These are phyloP conservation scores for Thuja plicata DNA, from an alignment of 83 land plant genomes.

Conservation along the genomic window DNA sequence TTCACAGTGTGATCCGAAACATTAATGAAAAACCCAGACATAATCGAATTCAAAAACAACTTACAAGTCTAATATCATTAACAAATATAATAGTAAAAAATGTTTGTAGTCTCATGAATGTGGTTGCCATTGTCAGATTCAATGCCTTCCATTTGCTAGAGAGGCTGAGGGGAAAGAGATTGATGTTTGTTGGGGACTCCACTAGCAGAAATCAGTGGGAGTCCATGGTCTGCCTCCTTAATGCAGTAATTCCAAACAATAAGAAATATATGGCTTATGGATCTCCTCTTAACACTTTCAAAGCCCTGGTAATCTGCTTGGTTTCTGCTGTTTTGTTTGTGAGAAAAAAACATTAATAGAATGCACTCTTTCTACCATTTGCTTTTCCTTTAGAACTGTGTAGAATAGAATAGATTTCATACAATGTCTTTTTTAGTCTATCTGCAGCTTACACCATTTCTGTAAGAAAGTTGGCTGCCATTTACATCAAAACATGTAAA, in stretches of 20 bases:
- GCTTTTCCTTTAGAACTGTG: not conserved
- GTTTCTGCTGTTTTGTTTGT: not conserved
- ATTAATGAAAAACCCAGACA: too few species aligned
- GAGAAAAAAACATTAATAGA: not conserved
- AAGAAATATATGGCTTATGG: constrained; percentile 35
- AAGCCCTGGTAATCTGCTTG: constrained; percentile 39
- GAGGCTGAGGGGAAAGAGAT: constrained; percentile 58
- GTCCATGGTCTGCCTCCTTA: constrained; percentile 67
- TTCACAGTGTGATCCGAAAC: too few species aligned
- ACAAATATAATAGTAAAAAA: not conserved
- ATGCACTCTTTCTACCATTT: not conserved
- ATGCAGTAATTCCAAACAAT: constrained; percentile 48
- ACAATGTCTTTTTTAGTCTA: not conserved
- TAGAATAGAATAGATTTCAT: not conserved
- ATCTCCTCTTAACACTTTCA: constrained; percentile 50
- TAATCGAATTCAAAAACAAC: too few species aligned
- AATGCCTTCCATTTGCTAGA: constrained; percentile 62
- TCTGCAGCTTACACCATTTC: not conserved
- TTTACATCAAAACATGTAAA: not conserved
- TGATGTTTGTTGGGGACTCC: constrained; percentile 81
- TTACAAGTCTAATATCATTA: too few species aligned
- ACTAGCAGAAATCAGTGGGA: constrained; percentile 84
- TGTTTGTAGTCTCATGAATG: not conserved
- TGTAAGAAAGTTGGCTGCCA: not conserved
- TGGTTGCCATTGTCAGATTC: constrained; percentile 33